Evolutionary conservation across 805 yeast species (phyloP).

Genomic region (Saccharomycopsis capsularis): DNA sequence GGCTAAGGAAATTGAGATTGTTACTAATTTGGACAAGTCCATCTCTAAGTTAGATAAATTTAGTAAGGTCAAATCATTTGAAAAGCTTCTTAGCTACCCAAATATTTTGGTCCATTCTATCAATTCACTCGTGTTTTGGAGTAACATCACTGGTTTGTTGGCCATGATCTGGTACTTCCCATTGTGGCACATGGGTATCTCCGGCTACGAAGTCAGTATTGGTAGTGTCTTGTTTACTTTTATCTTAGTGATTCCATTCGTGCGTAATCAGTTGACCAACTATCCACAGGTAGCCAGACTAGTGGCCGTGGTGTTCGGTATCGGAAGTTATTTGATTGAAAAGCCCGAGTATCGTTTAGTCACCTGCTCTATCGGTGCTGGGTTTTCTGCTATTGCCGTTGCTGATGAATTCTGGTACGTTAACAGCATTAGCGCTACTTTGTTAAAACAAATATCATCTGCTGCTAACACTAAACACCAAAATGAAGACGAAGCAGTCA

Average conservation of each 20-base stretch:
- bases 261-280: slow-evolving; percentile 33
- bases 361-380: slow-evolving; percentile 57
- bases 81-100: slow-evolving; percentile 24
- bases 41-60: slow-evolving; percentile 22
- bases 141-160: slow-evolving; percentile 71
- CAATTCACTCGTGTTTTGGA: slow-evolving; percentile 80
- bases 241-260: slow-evolving; percentile 41
- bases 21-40: slow-evolving; percentile 21
- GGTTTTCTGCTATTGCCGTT: slow-evolving; percentile 54
- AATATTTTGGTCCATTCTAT: slow-evolving; percentile 40
- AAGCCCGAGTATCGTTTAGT: slow-evolving; percentile 68
- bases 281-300: slow-evolving; percentile 50
- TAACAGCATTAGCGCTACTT: slow-evolving; percentile 33
- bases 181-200: slow-evolving; percentile 94
- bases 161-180: slow-evolving; percentile 96
- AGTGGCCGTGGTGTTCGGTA: slow-evolving; percentile 53
- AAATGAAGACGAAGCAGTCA: slow-evolving; percentile 21
- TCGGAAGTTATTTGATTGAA: slow-evolving; percentile 65
- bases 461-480: slow-evolving; percentile 3
- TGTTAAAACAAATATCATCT: background rate
- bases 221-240: slow-evolving; percentile 53
- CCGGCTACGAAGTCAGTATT: slow-evolving; percentile 82
- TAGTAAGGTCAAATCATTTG: slow-evolving; percentile 13
- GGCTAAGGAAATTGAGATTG: slow-evolving; percentile 25
- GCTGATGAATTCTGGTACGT: slow-evolving; percentile 44